Conservation (phyloP, 2,329 filamentous ascomycete species). For the Ramichloridium luteum region DNA sequence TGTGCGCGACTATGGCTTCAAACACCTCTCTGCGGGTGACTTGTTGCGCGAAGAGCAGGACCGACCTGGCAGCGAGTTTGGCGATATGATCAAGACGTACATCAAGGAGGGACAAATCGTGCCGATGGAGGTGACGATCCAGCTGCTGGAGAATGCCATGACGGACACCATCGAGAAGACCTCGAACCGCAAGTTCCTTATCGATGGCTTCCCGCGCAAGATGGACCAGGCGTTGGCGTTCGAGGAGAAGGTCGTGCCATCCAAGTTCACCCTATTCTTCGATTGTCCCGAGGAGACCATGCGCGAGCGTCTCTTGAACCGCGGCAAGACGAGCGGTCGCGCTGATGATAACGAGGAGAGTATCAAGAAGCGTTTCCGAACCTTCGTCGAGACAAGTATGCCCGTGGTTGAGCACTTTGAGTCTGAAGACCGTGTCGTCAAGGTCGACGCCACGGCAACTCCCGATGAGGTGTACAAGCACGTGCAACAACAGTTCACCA, state of each 20-base stretch:
- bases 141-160: conserved; percentile 91
- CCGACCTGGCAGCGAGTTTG: conserved; percentile 74
- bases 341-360: conserved; percentile 89
- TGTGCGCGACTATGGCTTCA: conserved; percentile 79
- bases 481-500: conserved; percentile 37
- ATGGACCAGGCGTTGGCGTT: conserved; percentile 95
- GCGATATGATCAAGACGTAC: conserved; percentile 80
- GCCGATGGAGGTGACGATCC: conserved; percentile 96
- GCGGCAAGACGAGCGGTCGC: conserved; percentile 84
- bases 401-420: conserved; percentile 84
- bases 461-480: conserved; percentile 53
- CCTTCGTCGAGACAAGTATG: conserved; percentile 93
- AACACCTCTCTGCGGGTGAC: conserved; percentile 85
- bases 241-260: conserved; percentile 75
- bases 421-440: conserved; percentile 64
- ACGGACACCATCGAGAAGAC: conserved; percentile 48
- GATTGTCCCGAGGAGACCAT: conserved; percentile 86
- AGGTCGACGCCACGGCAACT: conserved; percentile 57
- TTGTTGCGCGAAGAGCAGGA: conserved; percentile 88
- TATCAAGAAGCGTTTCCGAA: conserved; percentile 91
- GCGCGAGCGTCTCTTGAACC: conserved; percentile 69
- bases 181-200: conserved; percentile 58
- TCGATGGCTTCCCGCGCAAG: conserved; percentile 83
- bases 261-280: conserved; percentile 81
- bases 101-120: conserved; percentile 94